A percentile compares a stretch with the other conserved stretches of the same genome.
Conservation (phyloP, 1,284 basidiomycete species). For the Ganoderma resinaceum region DNA sequence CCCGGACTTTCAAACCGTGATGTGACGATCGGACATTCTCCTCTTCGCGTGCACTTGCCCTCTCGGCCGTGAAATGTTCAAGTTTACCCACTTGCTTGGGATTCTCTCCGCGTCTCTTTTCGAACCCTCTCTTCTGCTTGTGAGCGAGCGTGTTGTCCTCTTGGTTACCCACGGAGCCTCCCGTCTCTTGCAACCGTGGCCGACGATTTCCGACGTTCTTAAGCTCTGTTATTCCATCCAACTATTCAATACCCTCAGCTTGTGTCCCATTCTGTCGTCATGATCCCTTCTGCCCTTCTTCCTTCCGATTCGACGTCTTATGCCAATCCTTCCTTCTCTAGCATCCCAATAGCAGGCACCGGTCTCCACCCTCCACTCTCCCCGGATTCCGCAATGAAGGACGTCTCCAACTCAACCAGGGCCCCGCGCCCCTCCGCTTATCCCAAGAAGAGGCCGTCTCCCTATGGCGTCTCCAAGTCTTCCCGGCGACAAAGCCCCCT, state of each 20-base stretch:
- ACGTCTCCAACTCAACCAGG: conserved; percentile 66
- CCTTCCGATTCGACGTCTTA: conserved; percentile 29
- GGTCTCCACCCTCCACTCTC: conserved; percentile 47
- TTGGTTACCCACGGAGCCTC: conserved; percentile 19
- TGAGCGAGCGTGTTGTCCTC: conserved; percentile 12
- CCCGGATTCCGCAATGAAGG: conserved; percentile 69
- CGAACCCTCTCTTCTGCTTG: conserved; percentile 2
- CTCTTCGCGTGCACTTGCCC: conserved; percentile 23
- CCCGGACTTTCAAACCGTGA: background rate
- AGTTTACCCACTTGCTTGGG: conserved; percentile 11
- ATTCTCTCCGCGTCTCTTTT: background rate
- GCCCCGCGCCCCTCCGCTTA: conserved; percentile 70
- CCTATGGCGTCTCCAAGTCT: conserved; percentile 73
- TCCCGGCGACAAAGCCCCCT: conserved; percentile 52
- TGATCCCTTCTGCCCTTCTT: conserved; percentile 22
- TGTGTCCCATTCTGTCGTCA: conserved; percentile 14
- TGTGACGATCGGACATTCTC: conserved; percentile 36
- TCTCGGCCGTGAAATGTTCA: conserved; percentile 28
- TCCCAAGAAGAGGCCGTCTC: conserved; percentile 83
- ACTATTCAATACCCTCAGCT: conserved; percentile 12
- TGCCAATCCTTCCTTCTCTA: conserved; percentile 42
- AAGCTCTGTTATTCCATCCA: conserved; percentile 2
- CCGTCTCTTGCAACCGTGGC: conserved; percentile 9
- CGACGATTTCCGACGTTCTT: conserved; percentile 8
- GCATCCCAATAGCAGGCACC: conserved; percentile 49